phyloP scores from a whole-genome alignment of 2,329 filamentous ascomycete species.

The Colletotrichum ledebouriae region DNA sequence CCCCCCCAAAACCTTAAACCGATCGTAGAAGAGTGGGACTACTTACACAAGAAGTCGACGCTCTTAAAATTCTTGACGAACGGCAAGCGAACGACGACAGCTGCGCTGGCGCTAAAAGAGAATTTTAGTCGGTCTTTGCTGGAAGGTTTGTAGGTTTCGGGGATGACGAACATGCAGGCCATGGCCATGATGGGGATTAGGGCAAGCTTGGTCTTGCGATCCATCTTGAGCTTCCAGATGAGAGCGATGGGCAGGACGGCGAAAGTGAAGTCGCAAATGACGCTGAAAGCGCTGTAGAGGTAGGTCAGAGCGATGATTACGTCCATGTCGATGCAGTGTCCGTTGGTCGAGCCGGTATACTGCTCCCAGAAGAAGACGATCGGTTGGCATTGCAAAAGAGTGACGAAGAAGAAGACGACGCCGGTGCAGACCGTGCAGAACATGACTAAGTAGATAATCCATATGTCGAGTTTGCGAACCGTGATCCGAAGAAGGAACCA shows the following conservation, averaged over 20 bases:
- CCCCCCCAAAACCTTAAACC: slow-evolving; percentile 1
- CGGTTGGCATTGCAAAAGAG: slow-evolving; percentile 49
- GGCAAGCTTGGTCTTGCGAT: slow-evolving; percentile 62
- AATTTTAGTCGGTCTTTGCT: background rate
- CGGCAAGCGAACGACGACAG: slow-evolving; percentile 57
- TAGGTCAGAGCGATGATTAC: slow-evolving; percentile 67
- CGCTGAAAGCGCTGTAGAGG: slow-evolving; percentile 63
- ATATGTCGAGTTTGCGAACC: slow-evolving; percentile 42
- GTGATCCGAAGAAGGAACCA: slow-evolving; percentile 48
- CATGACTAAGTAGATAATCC: slow-evolving; percentile 50
- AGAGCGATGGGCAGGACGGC: slow-evolving; percentile 68
- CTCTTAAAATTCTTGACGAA: slow-evolving; percentile 55
- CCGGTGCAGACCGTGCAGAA: slow-evolving; percentile 47
- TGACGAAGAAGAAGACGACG: slow-evolving; percentile 50
- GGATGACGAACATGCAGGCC: slow-evolving; percentile 65
- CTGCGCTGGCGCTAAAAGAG: slow-evolving; percentile 56
- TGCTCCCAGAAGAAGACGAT: slow-evolving; percentile 50
- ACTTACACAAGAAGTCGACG: slow-evolving; percentile 60
- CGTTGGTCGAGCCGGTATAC: slow-evolving; percentile 15
- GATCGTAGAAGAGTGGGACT: slow-evolving; percentile 6
- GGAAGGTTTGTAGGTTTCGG: slow-evolving; percentile 17
- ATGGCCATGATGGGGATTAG: slow-evolving; percentile 67
- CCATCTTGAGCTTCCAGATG: slow-evolving; percentile 69
- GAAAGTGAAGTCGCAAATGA: slow-evolving; percentile 65
- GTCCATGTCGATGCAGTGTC: slow-evolving; percentile 50